Evolutionary conservation across 1,139 yeast genomes (phyloP).

Genomic region (Diutina mesorugosa): DNA sequence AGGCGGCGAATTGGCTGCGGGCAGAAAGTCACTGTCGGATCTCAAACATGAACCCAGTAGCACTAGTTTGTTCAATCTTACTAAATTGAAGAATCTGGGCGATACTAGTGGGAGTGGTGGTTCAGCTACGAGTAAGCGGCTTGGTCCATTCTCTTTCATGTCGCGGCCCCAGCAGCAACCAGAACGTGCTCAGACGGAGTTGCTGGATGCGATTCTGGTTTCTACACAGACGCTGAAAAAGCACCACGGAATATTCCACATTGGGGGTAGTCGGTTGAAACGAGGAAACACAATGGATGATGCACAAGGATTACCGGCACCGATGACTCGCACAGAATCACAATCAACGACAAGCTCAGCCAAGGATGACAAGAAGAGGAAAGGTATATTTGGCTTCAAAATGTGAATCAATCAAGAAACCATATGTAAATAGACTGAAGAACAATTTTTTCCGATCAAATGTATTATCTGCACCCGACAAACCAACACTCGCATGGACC

Average conservation of each 20-base stretch:
- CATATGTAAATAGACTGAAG: neutral
- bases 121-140: neutral
- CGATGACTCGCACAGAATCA: conserved; percentile 3
- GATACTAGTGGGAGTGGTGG: neutral
- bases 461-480: too few species aligned
- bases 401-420: neutral
- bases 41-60: neutral
- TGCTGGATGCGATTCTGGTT: conserved; percentile 6
- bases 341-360: neutral
- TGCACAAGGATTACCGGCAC: conserved; percentile 6
- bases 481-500: neutral
- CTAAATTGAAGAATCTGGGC: neutral
- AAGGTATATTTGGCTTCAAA: conserved; percentile 10
- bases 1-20: neutral
- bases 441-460: too few species aligned
- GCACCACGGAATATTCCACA: conserved; percentile 9
- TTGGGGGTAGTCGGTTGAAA: conserved; percentile 9
- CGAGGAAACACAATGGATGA: conserved; percentile 5
- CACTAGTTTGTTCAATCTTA: neutral
- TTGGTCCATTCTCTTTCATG: neutral
- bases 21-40: neutral
- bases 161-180: neutral
- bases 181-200: conserved; percentile 4
- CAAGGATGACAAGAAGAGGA: conserved; percentile 7
- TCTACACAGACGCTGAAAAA: conserved; percentile 8